Evolutionary conservation across 202 grass and related monocot genomes (phyloP).

Genomic region (Saccharum hybrid): DNA sequence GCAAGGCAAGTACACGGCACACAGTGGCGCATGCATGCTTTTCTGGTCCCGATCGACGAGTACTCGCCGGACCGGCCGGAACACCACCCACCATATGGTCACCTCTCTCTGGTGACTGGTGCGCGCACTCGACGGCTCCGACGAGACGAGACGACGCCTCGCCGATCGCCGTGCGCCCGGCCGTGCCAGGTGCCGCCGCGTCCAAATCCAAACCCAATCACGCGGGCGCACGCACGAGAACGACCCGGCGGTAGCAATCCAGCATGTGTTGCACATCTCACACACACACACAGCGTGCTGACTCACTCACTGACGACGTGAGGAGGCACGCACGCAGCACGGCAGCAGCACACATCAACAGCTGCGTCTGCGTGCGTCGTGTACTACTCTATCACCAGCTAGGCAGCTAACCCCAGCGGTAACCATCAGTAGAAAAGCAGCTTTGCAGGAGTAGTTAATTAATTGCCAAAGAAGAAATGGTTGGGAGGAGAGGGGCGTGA

Average conservation of each 20-base stretch:
- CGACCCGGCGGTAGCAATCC: background rate
- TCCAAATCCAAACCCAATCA: constrained; percentile 31
- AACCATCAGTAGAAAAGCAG: constrained; percentile 44
- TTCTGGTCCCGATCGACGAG: background rate
- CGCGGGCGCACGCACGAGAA: constrained; percentile 12
- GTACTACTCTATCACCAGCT: background rate
- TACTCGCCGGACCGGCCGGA: background rate
- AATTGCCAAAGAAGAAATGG: constrained; percentile 19
- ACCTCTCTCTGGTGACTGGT: background rate
- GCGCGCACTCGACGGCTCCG: background rate
- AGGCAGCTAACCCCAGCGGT: background rate
- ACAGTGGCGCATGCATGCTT: constrained; percentile 9
- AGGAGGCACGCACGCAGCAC: background rate
- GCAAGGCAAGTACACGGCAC: background rate
- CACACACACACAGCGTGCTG: background rate
- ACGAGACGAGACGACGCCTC: background rate
- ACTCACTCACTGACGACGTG: background rate
- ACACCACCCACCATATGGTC: background rate
- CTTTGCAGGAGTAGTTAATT: constrained; percentile 21
- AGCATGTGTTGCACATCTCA: constrained; percentile 32
- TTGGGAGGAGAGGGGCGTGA: constrained; percentile 21
- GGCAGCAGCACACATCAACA: too few relatives aligned
- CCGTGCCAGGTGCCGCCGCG: background rate
- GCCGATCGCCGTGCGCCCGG: background rate
- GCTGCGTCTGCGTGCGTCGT: background rate